Conservation (phyloP, 2,329 filamentous ascomycete species). For the Trichoderma cornu-damae region DNA sequence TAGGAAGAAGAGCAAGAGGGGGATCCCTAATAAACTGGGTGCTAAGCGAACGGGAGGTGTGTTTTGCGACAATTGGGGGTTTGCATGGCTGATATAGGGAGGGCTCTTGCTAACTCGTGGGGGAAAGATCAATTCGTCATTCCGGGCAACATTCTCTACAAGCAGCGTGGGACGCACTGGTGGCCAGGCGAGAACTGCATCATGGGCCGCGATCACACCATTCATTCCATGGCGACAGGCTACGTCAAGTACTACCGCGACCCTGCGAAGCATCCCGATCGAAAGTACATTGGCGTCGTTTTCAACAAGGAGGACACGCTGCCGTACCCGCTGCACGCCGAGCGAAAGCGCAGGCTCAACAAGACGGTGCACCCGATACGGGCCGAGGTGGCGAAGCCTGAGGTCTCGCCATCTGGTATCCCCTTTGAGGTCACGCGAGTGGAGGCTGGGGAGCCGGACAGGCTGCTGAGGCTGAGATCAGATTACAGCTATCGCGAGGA, state of each 20-base stretch:
- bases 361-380: slow-evolving; percentile 56
- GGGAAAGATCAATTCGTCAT: slow-evolving; percentile 82
- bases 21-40: slow-evolving; percentile 75
- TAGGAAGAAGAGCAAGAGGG: slow-evolving; percentile 58
- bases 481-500: slow-evolving; percentile 58
- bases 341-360: slow-evolving; percentile 68
- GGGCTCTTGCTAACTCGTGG: background rate
- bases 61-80: slow-evolving; percentile 27
- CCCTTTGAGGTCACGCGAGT: slow-evolving; percentile 43
- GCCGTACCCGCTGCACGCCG: slow-evolving; percentile 68
- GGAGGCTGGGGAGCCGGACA: slow-evolving; percentile 39
- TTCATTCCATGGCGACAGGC: slow-evolving; percentile 76
- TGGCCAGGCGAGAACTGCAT: slow-evolving; percentile 91
- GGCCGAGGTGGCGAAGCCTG: slow-evolving; percentile 33
- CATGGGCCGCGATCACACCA: slow-evolving; percentile 94
- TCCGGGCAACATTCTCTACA: slow-evolving; percentile 96
- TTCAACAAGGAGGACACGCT: slow-evolving; percentile 77
- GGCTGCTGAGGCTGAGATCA: slow-evolving; percentile 46
- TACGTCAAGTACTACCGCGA: slow-evolving; percentile 98
- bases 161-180: slow-evolving; percentile 91
- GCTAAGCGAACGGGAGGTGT: slow-evolving; percentile 87
- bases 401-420: slow-evolving; percentile 47
- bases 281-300: slow-evolving; percentile 91
- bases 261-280: slow-evolving; percentile 71
- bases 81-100: background rate